These are phyloP conservation scores for Talaromyces atroroseus DNA, from an alignment of 2,329 filamentous ascomycete genomes.

Conservation along the genomic window DNA sequence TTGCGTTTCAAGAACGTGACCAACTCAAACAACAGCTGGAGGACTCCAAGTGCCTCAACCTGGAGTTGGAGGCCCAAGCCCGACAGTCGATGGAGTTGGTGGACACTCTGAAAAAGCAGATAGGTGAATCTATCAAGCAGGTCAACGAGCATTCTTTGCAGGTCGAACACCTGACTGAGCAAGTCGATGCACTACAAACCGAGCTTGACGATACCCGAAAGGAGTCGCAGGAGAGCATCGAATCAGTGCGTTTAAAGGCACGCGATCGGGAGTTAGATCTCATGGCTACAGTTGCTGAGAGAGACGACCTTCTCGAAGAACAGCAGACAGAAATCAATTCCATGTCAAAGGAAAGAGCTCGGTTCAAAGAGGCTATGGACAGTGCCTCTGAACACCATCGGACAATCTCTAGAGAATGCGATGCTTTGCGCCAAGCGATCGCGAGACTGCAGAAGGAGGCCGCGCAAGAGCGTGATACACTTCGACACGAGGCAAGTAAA, in stretches of 20 bases:
- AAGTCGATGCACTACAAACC: slow-evolving; percentile 26
- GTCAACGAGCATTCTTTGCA: slow-evolving; percentile 34
- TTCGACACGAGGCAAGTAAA: slow-evolving; percentile 23
- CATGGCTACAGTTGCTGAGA: slow-evolving; percentile 38
- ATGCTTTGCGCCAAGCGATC: background rate
- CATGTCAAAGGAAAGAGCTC: slow-evolving; percentile 17
- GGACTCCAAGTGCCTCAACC: slow-evolving; percentile 6
- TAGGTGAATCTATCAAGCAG: slow-evolving; percentile 31
- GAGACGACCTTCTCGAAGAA: slow-evolving; percentile 42
- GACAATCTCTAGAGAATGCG: slow-evolving; percentile 21
- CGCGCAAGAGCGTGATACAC: slow-evolving; percentile 18
- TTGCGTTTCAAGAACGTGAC: slow-evolving; percentile 31
- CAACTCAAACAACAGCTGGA: slow-evolving; percentile 33
- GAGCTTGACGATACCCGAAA: slow-evolving; percentile 34
- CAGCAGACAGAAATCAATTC: slow-evolving; percentile 31
- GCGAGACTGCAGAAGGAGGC: slow-evolving; percentile 14
- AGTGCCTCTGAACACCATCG: slow-evolving; percentile 18
- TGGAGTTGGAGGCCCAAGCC: slow-evolving; percentile 21
- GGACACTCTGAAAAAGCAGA: slow-evolving; percentile 37
- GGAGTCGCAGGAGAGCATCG: slow-evolving; percentile 26
- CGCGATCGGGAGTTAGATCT: slow-evolving; percentile 39
- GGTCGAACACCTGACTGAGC: slow-evolving; percentile 32
- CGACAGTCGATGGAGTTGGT: slow-evolving; percentile 32
- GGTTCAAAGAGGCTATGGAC: slow-evolving; percentile 12
- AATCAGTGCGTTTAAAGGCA: slow-evolving; percentile 23